Evolutionary conservation across 306 rosid genomes (phyloP), one percentile per base, ranked within the genome.

Genomic region (Myrica gale): DNA sequence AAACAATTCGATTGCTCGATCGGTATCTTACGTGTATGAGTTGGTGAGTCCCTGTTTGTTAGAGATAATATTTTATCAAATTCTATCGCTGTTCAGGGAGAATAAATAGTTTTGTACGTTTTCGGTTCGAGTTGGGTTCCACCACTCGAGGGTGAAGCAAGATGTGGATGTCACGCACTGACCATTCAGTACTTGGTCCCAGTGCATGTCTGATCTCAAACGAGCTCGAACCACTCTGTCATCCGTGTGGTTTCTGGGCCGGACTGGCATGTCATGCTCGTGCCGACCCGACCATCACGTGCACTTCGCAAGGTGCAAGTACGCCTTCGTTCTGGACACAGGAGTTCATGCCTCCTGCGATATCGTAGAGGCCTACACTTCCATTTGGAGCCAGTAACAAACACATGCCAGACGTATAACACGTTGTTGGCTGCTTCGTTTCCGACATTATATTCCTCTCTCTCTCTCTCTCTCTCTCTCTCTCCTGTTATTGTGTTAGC

Each of bases 391-490:
- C 57, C 71, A 76, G 3, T 37, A 16, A 32, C 44, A 72, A 82
- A 80, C 93, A 88, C 58, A 73, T 63, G 81, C 89, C 86, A 75
- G 87, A 70, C 79, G 84, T 77, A 73, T 74, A 78, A 66, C 74
- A 74, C 48, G 51, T 71, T 82, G 75, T 74, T 81, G 83, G 68
- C 69, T 80, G 62, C 72, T 79, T 81, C 84, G 85, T 84, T 80
- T 7, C 79, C 21, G 75, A 76, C 80, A 76, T 68, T 4, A 65
- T 65, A 65, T 74, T 73, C 69, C 9, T 21, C 68, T 74, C 21
- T 77, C 78, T 53, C 72, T 52, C 82, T 56, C 68, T n/a, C n/a
- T n/a, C 9, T 21, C 68, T 74, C 21, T 77, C 78, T 53, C 72
- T 52, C 82, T 56, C 68, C 66, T 37, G 71, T 79, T 79, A 78